Percentiles rank a stretch among this genome's conserved stretches.
phyloP scores from a whole-genome alignment of 495 filamentous ascomycete genomes.

The Hypoxylon crocopeplum region DNA sequence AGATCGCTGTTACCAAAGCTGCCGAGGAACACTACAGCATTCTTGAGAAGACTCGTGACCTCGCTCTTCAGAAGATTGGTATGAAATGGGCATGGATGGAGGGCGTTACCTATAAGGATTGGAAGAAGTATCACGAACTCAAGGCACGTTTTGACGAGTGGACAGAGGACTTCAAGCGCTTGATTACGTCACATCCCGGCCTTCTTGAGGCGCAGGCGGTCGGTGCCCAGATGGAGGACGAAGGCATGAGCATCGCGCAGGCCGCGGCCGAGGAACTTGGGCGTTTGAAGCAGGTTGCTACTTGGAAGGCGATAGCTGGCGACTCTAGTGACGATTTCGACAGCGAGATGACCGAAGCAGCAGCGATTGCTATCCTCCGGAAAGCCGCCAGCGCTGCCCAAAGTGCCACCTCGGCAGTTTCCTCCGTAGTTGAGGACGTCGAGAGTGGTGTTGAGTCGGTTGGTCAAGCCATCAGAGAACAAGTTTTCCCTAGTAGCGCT shows the following conservation, averaged over 20 bases:
- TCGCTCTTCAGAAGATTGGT: slow-evolving; percentile 92
- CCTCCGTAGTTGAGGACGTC: slow-evolving; percentile 15
- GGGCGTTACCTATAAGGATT: slow-evolving; percentile 93
- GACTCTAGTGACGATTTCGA: slow-evolving; percentile 82
- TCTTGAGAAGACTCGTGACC: slow-evolving; percentile 82
- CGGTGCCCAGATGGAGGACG: slow-evolving; percentile 71
- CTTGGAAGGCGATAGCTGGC: slow-evolving; percentile 81
- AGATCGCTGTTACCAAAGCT: slow-evolving; percentile 71
- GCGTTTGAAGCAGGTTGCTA: slow-evolving; percentile 81
- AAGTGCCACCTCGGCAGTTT: slow-evolving; percentile 24
- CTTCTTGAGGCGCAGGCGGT: slow-evolving; percentile 72
- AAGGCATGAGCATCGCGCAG: slow-evolving; percentile 81
- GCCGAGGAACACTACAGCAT: slow-evolving; percentile 83
- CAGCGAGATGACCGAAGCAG: slow-evolving; percentile 49
- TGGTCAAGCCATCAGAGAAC: slow-evolving; percentile 24
- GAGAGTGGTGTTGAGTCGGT: slow-evolving; percentile 12
- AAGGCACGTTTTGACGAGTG: slow-evolving; percentile 85
- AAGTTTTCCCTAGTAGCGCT: background rate
- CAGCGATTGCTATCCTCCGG: slow-evolving; percentile 48
- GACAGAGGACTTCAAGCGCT: slow-evolving; percentile 76
- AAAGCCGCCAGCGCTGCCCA: slow-evolving; percentile 38
- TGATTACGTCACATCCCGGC: slow-evolving; percentile 74
- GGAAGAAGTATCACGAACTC: slow-evolving; percentile 87
- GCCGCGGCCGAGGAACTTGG: slow-evolving; percentile 81
- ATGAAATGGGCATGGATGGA: slow-evolving; percentile 99